Conservation (phyloP, 78 protist genomes). For the Planoprotostelium fungivorum region DNA sequence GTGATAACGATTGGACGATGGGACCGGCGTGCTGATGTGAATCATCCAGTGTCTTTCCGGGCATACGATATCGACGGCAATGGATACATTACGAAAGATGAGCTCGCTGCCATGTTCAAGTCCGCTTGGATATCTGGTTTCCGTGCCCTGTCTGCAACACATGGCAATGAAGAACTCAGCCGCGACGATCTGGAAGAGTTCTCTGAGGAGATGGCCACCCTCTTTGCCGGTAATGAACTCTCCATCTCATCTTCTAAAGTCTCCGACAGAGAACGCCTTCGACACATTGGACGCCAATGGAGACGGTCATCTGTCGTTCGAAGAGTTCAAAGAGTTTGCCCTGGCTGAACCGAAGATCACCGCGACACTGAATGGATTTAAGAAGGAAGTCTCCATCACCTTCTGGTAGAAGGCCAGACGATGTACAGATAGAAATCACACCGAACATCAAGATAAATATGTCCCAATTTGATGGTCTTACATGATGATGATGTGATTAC, state of each 20-base stretch:
- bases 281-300: slow-evolving; percentile 61
- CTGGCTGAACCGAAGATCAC: slow-evolving; percentile 66
- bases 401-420: too few relatives aligned
- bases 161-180: slow-evolving; percentile 54
- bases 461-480: too few relatives aligned
- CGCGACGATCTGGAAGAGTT: slow-evolving; percentile 57
- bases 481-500: too few relatives aligned
- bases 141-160: slow-evolving; percentile 49
- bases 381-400: slow-evolving; percentile 66
- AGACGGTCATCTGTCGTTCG: slow-evolving; percentile 59
- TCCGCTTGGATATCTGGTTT: slow-evolving; percentile 69
- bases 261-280: slow-evolving; percentile 42
- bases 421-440: too few relatives aligned
- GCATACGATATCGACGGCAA: slow-evolving; percentile 86
- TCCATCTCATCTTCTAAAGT: neutral
- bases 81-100: slow-evolving; percentile 73
- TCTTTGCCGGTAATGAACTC: slow-evolving; percentile 20
- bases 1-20: neutral
- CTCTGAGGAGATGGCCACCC: slow-evolving; percentile 64
- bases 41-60: slow-evolving; percentile 55
- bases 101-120: slow-evolving; percentile 65
- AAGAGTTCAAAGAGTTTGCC: slow-evolving; percentile 62
- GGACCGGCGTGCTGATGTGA: neutral
- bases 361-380: slow-evolving; percentile 60
- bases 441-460: too few relatives aligned